Evolutionary conservation across 2,329 filamentous ascomycete genomes (phyloP).

Genomic region (Colletotrichum paranaense): DNA sequence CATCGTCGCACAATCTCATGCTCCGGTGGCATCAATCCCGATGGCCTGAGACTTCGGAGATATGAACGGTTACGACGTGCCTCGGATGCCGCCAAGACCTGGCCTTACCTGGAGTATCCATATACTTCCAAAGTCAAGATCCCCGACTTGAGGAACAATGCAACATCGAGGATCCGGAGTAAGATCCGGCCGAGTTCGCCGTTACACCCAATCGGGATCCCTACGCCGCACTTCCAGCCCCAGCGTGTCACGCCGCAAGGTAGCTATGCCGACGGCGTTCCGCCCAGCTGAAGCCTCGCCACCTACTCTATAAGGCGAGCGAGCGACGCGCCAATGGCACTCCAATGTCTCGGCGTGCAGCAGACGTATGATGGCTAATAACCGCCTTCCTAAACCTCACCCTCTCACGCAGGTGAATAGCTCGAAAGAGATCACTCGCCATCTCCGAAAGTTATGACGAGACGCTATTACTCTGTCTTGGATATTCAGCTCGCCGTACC

Average conservation of each 20-base stretch:
- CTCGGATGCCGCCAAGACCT: not conserved
- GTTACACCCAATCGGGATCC: not conserved
- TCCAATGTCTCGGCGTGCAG: not conserved
- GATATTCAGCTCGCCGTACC: not conserved
- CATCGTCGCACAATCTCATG: not conserved
- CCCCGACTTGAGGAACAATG: not conserved
- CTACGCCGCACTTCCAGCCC: not conserved
- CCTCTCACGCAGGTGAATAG: not conserved
- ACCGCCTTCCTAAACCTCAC: not conserved
- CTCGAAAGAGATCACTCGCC: not conserved
- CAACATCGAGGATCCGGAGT: not conserved
- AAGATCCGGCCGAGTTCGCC: not conserved
- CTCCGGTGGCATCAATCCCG: not conserved
- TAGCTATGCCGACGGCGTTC: slow-evolving; percentile 18
- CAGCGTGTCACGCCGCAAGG: not conserved
- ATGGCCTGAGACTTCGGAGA: not conserved
- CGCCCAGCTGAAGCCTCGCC: not conserved
- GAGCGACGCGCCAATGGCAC: not conserved
- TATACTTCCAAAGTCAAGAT: not conserved
- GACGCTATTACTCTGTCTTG: not conserved
- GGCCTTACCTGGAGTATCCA: not conserved
- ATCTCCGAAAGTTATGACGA: not conserved
- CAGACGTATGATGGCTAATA: not conserved
- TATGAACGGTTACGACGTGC: not conserved
- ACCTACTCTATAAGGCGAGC: not conserved